Base-by-base conservation (phyloP, 176 grass and related monocot species). In the Avena atlantica region DNA sequence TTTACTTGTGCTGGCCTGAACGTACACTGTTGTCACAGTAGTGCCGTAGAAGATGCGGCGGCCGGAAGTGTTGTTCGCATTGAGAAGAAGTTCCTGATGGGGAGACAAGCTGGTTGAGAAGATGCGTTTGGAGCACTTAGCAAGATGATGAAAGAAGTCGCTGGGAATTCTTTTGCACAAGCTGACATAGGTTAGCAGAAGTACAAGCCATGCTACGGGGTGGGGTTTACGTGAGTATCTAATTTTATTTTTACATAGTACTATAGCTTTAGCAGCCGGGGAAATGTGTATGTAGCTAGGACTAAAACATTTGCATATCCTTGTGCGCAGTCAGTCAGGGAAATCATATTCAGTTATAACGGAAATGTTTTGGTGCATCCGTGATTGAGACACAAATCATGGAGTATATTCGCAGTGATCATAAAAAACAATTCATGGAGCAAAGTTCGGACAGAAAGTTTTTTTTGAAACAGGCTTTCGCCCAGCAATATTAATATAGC, bases 211-310 rank as follows among this genome's bases (percentile, higher is more conserved):
- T 84, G 55, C 21, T 57, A 80, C 47, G 40, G 6, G 20, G 29
- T 31, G 29, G 29, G 29, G 31, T 8, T 59, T 74, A 56, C 10
- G 62, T 24, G 49, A 17, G 37, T 12, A 36, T 12, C 20, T 60
- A 14, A 23, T 51, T 14, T 69, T 49, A 49, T 80, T 53, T 55
- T 72, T 64, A 25, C 12, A 44, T 40, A 40, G 27, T 40, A 40
- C 44, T 9, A 53, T 77, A 62, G 14, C 6, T 78, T 79, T 63
- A 62, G 55, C 9, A 70, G 31, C 19, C 24, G 37, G 8, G 20
- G 44, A 47, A 73, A 73, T 74, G 21, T 75, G 21, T 51, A 51
- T 75, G 72, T 75, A 27, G 45, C 21, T 51, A 75, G 72, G 45
- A 75, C 71, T 61, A 64, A 84, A 83, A 50, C 21, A 61, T 61